These are phyloP conservation scores for Epichloe gansuensis DNA, from an alignment of 2,329 filamentous ascomycete genomes.

Conservation along the genomic window DNA sequence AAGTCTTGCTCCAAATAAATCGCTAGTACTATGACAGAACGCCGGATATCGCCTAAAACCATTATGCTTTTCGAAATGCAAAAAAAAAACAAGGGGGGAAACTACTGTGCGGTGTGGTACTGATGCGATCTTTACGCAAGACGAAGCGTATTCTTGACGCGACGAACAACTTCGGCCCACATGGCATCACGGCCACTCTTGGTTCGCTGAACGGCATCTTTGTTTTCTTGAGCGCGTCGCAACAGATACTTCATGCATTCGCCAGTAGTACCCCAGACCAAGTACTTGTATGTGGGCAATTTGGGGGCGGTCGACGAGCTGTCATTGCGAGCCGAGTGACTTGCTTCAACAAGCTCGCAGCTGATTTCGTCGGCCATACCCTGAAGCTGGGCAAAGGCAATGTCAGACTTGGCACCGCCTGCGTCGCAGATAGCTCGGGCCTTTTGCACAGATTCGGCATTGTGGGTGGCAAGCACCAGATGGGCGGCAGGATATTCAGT, in stretches of 20 bases:
- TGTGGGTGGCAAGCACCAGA: constrained; percentile 73
- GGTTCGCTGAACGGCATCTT: constrained; percentile 54
- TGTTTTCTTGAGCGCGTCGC: constrained; percentile 51
- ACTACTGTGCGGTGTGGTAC: background rate
- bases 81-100: background rate
- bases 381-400: constrained; percentile 57
- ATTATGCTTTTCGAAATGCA: background rate
- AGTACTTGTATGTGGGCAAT: constrained; percentile 56
- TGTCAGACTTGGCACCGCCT: constrained; percentile 25
- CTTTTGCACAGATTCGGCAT: constrained; percentile 54
- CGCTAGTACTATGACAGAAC: background rate
- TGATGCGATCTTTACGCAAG: background rate
- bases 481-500: constrained; percentile 42
- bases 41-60: background rate
- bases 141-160: constrained; percentile 30
- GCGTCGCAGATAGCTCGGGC: constrained; percentile 39
- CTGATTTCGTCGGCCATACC: constrained; percentile 95
- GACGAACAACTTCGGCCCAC: constrained; percentile 45
- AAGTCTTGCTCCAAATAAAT: background rate
- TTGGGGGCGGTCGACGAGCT: constrained; percentile 14
- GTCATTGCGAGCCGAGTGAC: constrained; percentile 16
- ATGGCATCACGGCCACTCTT: constrained; percentile 49
- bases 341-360: constrained; percentile 39
- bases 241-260: constrained; percentile 82
- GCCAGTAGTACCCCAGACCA: constrained; percentile 56